These are phyloP conservation scores for Tylopilus subfusipes DNA, from an alignment of 768 basidiomycete genomes.

Conservation along the genomic window DNA sequence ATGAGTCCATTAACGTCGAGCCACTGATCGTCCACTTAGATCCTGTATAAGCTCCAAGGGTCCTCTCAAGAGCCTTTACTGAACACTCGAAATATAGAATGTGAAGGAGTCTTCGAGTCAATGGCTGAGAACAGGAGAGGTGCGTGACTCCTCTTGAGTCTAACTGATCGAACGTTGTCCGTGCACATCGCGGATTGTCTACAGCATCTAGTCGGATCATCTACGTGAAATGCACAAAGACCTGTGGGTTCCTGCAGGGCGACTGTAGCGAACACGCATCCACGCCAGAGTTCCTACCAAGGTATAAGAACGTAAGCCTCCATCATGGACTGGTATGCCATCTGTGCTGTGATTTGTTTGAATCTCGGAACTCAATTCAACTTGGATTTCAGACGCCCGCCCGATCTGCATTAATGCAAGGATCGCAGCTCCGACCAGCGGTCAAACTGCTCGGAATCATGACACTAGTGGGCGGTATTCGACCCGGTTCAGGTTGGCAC, in stretches of 20 bases:
- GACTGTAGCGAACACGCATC: not conserved
- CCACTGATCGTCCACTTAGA: not conserved
- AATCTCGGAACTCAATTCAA: not conserved
- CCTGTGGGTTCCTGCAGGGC: not conserved
- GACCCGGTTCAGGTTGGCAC: not conserved
- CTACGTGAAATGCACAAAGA: not conserved
- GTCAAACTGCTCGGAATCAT: not conserved
- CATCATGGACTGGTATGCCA: not conserved
- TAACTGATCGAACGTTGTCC: not conserved
- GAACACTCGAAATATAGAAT: not conserved
- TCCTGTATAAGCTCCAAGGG: not conserved
- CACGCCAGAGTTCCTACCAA: not conserved
- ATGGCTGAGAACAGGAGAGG: too few relatives aligned
- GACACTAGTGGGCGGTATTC: not conserved
- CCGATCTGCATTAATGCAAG: too few relatives aligned
- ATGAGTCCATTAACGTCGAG: not conserved
- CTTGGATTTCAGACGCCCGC: not conserved
- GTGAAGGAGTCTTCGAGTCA: not conserved
- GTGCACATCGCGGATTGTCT: not conserved
- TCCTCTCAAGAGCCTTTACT: not conserved
- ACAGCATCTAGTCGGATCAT: conserved; percentile 3
- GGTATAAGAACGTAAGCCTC: not conserved
- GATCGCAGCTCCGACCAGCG: not conserved
- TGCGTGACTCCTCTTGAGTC: too few relatives aligned
- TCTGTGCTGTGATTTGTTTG: not conserved